Base-by-base conservation (phyloP, 805 yeast genomes). In the Phaffomyces thermotolerans region DNA sequence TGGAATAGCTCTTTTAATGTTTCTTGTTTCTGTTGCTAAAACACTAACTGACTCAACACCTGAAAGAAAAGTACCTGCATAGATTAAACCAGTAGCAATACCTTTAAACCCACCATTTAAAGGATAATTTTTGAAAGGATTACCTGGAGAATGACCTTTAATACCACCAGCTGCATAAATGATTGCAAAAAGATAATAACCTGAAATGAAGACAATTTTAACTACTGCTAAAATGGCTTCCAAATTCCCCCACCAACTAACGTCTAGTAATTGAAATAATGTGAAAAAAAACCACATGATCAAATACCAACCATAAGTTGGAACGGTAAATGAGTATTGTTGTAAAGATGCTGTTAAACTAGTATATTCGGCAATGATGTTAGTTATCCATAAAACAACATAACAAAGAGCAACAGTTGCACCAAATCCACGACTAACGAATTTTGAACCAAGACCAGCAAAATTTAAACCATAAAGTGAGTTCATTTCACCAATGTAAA, bases 1-100 rank as follows among this genome's bases (percentile, higher is more conserved):
- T 42, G 90, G 89, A 42, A 83, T 81, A 29, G 85, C 64, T 53
- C 77, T 81, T 60, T 81, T 70, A 42, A 89, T 87, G 59, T 79
- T 79, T 31, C 72, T 70, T 32, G 83, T 71, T 65, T 84, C 93
- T 57, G 88, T 85, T 15, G 85, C 84, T n/a, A 85, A 71, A 36
- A 84, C 70, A 57, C 87, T 87, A 27, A 81, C 79, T 60, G 81
- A 72, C 61, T 84, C 93, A 44, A 83, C 79, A 61, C 90, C 90
- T 60, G 82, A 88, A 60, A 75, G 81, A 31, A 87, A 82, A 63
- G 81, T 81, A 29, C 84, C 84, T 22, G 90, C 86, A 46, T 75
- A 75, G 49, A 83, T 74, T 52, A 83, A 69, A 8, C 87, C 80
- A 44, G 68, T 69, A 0, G 77, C 84, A 36, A 79, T 69, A 41